phyloP scores from a whole-genome alignment of 2,329 filamentous ascomycete species.

The Apiospora koreana region DNA sequence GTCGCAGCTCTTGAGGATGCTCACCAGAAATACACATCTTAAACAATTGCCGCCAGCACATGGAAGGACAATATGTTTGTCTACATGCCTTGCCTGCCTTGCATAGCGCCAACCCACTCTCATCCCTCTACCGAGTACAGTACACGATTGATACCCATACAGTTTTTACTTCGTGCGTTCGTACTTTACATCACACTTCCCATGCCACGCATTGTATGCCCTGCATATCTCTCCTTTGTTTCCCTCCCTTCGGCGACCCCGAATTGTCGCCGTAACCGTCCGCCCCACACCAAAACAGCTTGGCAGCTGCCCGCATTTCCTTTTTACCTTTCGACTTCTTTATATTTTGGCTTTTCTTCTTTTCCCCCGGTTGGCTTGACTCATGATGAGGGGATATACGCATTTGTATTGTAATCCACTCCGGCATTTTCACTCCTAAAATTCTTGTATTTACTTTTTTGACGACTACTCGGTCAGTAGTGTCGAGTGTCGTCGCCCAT shows the following conservation, averaged over 20 bases:
- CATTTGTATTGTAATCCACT: not conserved
- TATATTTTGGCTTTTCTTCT: not conserved
- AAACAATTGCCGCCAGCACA: not conserved
- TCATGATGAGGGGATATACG: conserved; percentile 4
- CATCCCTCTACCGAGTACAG: not conserved
- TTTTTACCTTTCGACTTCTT: not conserved
- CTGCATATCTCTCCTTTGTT: conserved; percentile 3
- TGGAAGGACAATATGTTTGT: not conserved
- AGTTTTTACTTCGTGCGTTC: conserved; percentile 2
- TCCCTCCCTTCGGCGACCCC: not conserved
- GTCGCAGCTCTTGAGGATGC: conserved; percentile 15
- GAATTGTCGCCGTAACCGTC: not conserved
- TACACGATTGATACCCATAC: conserved; percentile 11
- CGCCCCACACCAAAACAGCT: not conserved
- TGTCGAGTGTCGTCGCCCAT: not conserved
- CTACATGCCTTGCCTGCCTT: not conserved
- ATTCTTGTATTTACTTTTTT: conserved; percentile 8
- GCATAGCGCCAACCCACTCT: not conserved
- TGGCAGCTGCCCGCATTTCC: not conserved
- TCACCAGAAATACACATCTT: conserved; percentile 13
- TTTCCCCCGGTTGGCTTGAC: not conserved
- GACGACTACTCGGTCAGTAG: not conserved
- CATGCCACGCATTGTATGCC: conserved; percentile 1
- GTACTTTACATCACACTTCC: not conserved
- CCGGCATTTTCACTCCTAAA: not conserved